phyloP scores from a whole-genome alignment of 257 asterid genomes.

The Fraxinus anomala region DNA sequence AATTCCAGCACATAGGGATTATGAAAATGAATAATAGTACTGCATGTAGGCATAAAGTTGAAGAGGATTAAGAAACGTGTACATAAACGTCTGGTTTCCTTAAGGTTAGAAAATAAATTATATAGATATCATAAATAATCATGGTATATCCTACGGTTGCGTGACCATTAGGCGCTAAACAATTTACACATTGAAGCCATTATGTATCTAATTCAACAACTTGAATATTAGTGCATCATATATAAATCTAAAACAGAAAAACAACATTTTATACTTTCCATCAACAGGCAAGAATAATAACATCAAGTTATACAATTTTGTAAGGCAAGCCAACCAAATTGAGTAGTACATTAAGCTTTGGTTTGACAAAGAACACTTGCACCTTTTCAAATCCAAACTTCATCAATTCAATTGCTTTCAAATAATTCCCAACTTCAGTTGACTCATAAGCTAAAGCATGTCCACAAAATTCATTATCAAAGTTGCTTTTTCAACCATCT shows the following conservation, averaged over 20 bases:
- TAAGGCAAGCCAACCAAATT: constrained; percentile 87
- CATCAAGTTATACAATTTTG: constrained; percentile 40
- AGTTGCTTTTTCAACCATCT: no score
- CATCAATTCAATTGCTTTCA: constrained; percentile 57
- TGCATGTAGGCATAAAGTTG: neutral
- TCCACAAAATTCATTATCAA: no score
- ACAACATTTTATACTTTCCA: no score
- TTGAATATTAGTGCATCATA: neutral
- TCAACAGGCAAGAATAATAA: no score
- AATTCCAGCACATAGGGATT: constrained; percentile 66
- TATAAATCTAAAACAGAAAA: no score
- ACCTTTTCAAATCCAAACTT: constrained; percentile 73
- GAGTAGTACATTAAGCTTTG: constrained; percentile 56
- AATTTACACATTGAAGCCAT: constrained; percentile 1
- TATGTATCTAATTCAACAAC: neutral
- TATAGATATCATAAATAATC: neutral
- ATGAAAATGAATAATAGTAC: constrained; percentile 9
- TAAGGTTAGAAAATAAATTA: neutral
- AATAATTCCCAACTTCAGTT: neutral
- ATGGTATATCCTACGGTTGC: neutral
- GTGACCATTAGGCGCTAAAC: neutral
- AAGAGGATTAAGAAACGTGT: neutral
- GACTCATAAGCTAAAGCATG: no score
- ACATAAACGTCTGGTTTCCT: constrained; percentile 10
- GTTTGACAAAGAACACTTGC: constrained; percentile 60